Evolutionary conservation across 1,284 basidiomycete genomes (phyloP).

Genomic region (Apiotrichum montevideense): DNA sequence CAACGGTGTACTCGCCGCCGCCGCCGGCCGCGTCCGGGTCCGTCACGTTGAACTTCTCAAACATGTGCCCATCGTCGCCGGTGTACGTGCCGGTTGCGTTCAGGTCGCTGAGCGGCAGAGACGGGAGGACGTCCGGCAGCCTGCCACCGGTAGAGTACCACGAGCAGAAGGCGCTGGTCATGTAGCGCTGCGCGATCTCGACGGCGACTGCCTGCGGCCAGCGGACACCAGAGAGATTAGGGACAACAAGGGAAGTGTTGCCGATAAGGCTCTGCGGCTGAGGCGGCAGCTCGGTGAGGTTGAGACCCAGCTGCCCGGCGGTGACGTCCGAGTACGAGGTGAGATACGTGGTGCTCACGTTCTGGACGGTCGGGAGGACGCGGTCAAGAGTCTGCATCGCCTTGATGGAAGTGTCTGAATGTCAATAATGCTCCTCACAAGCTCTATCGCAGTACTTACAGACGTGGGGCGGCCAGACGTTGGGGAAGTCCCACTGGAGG

Average conservation of each 20-base stretch:
- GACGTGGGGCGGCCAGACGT: slow-evolving; percentile 67
- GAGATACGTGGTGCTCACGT: slow-evolving; percentile 7
- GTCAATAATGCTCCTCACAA: slow-evolving; percentile 1
- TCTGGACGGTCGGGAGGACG: slow-evolving; percentile 24
- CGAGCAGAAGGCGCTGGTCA: slow-evolving; percentile 74
- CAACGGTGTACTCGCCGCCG: slow-evolving; percentile 66
- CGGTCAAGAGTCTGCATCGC: slow-evolving; percentile 57
- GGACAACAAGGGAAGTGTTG: slow-evolving; percentile 51
- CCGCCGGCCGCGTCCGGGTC: slow-evolving; percentile 76
- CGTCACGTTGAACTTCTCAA: slow-evolving; percentile 63
- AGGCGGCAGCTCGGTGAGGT: slow-evolving; percentile 60
- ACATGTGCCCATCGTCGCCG: slow-evolving; percentile 60
- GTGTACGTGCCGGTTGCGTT: slow-evolving; percentile 58
- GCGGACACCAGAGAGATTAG: slow-evolving; percentile 7
- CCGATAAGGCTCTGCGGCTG: slow-evolving; percentile 55
- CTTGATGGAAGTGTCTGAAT: slow-evolving; percentile 60
- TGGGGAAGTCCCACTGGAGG: slow-evolving; percentile 62
- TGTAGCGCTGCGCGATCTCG: slow-evolving; percentile 60
- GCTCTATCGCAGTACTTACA: slow-evolving; percentile 40
- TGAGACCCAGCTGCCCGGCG: slow-evolving; percentile 63
- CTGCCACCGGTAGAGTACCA: slow-evolving; percentile 75
- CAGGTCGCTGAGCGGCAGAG: slow-evolving; percentile 63
- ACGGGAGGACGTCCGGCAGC: slow-evolving; percentile 61
- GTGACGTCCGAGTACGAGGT: slow-evolving; percentile 53
- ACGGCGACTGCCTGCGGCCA: slow-evolving; percentile 55